These are phyloP conservation scores for Ophiocordyceps camponoti-saundersi DNA, from an alignment of 2,329 filamentous ascomycete genomes.

Conservation along the genomic window DNA sequence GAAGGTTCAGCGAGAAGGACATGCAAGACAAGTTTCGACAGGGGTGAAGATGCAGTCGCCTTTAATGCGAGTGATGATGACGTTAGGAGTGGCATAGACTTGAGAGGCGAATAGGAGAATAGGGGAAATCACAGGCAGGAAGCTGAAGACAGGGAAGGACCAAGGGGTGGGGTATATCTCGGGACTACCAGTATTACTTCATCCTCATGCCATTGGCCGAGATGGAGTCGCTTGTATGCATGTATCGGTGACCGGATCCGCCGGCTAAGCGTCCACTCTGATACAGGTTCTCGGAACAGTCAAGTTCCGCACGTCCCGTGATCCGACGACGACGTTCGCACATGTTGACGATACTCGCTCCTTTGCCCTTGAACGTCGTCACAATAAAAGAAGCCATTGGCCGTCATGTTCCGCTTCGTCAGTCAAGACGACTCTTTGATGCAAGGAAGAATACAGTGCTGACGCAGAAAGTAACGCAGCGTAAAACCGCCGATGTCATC, in stretches of 20 bases:
- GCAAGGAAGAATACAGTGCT: slow-evolving; percentile 3
- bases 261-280: neutral
- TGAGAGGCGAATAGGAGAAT: neutral
- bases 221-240: no score
- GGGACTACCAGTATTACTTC: neutral
- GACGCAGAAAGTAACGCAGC: slow-evolving; percentile 24
- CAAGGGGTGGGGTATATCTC: neutral
- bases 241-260: neutral
- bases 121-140: neutral
- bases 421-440: slow-evolving; percentile 1
- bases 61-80: neutral
- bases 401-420: slow-evolving; percentile 10
- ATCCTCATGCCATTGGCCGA: neutral
- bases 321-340: neutral
- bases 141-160: neutral
- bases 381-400: neutral
- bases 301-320: neutral
- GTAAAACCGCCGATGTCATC: slow-evolving; percentile 73
- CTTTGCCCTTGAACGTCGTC: no score
- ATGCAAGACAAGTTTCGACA: slow-evolving; percentile 37
- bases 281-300: neutral
- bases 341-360: neutral
- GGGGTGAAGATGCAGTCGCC: neutral
- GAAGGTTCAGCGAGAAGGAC: slow-evolving; percentile 46
- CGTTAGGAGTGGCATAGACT: neutral